These are phyloP conservation scores for Orbilia quercus DNA, from an alignment of 2,329 filamentous ascomycete genomes.

Conservation along the genomic window DNA sequence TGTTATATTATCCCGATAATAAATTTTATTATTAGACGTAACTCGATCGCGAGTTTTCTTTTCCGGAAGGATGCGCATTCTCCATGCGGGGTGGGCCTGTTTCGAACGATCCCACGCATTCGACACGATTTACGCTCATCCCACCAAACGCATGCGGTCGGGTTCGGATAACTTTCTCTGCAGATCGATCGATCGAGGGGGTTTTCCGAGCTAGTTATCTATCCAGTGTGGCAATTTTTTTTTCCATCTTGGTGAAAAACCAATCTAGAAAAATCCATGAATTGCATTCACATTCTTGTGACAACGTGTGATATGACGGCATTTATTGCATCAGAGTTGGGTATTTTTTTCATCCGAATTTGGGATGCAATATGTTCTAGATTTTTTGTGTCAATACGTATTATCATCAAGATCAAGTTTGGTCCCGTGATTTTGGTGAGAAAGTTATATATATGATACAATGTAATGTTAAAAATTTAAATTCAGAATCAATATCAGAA, in stretches of 20 bases:
- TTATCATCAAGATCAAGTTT: background rate
- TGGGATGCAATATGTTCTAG: no score
- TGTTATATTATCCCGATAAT: no score
- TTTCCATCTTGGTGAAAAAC: no score
- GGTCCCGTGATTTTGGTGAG: background rate
- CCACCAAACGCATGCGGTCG: conserved; percentile 9
- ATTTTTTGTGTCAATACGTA: no score
- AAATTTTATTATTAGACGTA: no score
- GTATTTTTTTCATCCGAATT: background rate
- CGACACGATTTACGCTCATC: conserved; percentile 29
- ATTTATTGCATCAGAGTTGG: conserved; percentile 24
- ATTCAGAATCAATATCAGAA: background rate
- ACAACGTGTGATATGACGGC: conserved; percentile 15
- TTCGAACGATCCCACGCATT: conserved; percentile 25
- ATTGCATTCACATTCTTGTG: background rate
- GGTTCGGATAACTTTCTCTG: background rate
- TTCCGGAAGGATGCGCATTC: no score
- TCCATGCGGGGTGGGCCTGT: background rate
- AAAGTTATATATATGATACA: conserved; percentile 24
- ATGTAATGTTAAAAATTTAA: conserved; percentile 3
- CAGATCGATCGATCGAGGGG: background rate
- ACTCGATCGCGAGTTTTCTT: no score
- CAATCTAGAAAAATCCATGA: no score
- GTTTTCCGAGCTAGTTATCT: background rate
- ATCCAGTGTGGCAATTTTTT: no score